phyloP scores from a whole-genome alignment of 768 basidiomycete species.

The Leccinum longicurvipes region DNA sequence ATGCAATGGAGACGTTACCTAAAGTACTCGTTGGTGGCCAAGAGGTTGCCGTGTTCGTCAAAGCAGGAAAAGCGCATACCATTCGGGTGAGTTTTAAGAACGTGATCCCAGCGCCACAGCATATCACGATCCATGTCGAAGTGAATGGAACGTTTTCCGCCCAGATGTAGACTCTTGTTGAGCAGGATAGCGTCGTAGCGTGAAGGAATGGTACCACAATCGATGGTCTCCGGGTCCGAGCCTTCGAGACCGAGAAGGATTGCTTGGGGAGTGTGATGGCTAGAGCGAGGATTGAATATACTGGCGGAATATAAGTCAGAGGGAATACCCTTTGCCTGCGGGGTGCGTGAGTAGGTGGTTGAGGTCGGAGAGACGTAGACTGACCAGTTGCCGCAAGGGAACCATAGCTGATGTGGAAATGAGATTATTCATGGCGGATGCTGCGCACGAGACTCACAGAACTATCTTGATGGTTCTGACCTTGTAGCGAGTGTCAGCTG shows the following conservation, averaged over 20 bases:
- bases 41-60: slow-evolving; percentile 71
- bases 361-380: slow-evolving; percentile 10
- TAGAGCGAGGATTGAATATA: slow-evolving; percentile 25
- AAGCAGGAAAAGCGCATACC: slow-evolving; percentile 93
- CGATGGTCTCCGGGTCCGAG: slow-evolving; percentile 91
- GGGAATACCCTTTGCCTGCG: slow-evolving; percentile 70
- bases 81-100: slow-evolving; percentile 87
- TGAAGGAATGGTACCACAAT: slow-evolving; percentile 76
- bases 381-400: slow-evolving; percentile 89
- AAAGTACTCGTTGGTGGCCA: slow-evolving; percentile 95
- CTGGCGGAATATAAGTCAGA: not conserved
- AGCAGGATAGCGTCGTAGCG: slow-evolving; percentile 68
- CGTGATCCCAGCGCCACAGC: slow-evolving; percentile 88
- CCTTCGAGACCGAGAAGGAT: slow-evolving; percentile 83
- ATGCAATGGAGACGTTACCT: slow-evolving; percentile 37
- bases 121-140: slow-evolving; percentile 91
- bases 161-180: slow-evolving; percentile 65
- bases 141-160: slow-evolving; percentile 68
- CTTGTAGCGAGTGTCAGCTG: slow-evolving; percentile 33
- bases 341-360: slow-evolving; percentile 3
- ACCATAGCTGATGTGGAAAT: slow-evolving; percentile 59
- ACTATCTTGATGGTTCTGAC: slow-evolving; percentile 81
- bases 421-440: not conserved
- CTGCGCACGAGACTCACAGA: slow-evolving; percentile 47
- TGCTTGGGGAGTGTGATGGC: slow-evolving; percentile 86